Percentiles rank a stretch among this genome's conserved stretches.
phyloP scores from a whole-genome alignment of 129 eudicot species.

The Apium graveolens region DNA sequence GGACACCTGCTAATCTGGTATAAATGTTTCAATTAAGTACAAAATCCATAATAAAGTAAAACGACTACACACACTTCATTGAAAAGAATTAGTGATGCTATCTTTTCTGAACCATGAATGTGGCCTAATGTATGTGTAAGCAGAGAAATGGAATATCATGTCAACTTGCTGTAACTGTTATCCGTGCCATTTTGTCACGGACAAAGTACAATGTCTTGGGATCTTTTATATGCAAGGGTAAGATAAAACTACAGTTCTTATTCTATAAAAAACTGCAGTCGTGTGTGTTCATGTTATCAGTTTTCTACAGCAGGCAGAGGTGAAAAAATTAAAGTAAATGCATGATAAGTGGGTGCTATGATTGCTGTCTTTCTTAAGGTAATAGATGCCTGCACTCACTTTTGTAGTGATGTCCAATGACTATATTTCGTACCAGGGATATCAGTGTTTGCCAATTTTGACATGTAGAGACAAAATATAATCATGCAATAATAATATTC shows the following conservation, averaged over 20 bases:
- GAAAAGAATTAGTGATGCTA: neutral
- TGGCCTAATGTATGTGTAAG: slow-evolving; percentile 6
- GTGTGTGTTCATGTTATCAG: neutral
- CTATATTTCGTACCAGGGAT: slow-evolving; percentile 12
- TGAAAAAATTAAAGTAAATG: neutral
- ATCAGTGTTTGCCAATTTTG: slow-evolving; percentile 22
- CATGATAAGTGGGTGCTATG: slow-evolving; percentile 4
- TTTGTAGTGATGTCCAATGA: slow-evolving; percentile 7
- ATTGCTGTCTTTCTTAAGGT: slow-evolving; percentile 16
- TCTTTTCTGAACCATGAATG: neutral
- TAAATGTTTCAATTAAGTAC: neutral
- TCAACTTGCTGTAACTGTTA: neutral
- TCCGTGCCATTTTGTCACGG: neutral
- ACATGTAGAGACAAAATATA: slow-evolving; percentile 24
- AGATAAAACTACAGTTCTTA: neutral
- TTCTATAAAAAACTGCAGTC: neutral
- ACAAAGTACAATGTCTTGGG: neutral
- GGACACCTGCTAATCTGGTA: neutral
- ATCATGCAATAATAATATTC: slow-evolving; percentile 27
- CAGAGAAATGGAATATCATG: slow-evolving; percentile 6
- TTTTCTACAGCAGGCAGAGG: neutral
- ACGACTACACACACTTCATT: neutral
- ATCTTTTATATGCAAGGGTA: slow-evolving; percentile 3
- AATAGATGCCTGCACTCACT: slow-evolving; percentile 17
- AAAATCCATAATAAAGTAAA: neutral